phyloP scores from a whole-genome alignment of 495 filamentous ascomycete genomes.

The Podospora pseudopauciseta region DNA sequence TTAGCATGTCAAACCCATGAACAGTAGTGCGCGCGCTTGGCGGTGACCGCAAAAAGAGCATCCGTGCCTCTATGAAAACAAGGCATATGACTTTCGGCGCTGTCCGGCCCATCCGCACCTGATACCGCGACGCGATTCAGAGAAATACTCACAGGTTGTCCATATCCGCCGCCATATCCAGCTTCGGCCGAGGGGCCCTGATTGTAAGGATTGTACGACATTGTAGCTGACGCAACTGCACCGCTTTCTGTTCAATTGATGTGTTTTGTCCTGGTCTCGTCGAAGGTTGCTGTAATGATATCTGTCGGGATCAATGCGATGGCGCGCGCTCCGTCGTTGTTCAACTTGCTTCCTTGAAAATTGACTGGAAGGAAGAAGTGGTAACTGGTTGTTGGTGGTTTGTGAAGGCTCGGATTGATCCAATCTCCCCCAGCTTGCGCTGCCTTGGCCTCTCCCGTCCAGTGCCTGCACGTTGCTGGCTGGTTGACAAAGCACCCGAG shows the following conservation, averaged over 20 bases:
- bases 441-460: neutral
- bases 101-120: neutral
- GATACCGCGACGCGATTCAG: conserved; percentile 2
- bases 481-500: neutral
- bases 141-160: conserved; percentile 26
- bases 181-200: conserved; percentile 42
- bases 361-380: neutral
- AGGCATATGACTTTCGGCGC: neutral
- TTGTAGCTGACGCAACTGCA: conserved; percentile 27
- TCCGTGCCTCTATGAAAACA: neutral
- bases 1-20: neutral
- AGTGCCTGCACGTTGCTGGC: neutral
- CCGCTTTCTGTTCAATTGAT: conserved; percentile 18
- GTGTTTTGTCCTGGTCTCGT: neutral
- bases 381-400: neutral
- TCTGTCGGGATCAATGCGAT: neutral
- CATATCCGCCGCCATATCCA: conserved; percentile 42
- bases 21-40: neutral
- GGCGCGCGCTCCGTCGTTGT: neutral
- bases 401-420: neutral
- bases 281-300: conserved; percentile 1
- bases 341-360: neutral
- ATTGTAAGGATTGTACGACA: conserved; percentile 48
- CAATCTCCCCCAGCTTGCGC: neutral
- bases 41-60: neutral